These are phyloP conservation scores for Neolentinus lepideus DNA, from an alignment of 1,284 basidiomycete species.

Conservation along the genomic window DNA sequence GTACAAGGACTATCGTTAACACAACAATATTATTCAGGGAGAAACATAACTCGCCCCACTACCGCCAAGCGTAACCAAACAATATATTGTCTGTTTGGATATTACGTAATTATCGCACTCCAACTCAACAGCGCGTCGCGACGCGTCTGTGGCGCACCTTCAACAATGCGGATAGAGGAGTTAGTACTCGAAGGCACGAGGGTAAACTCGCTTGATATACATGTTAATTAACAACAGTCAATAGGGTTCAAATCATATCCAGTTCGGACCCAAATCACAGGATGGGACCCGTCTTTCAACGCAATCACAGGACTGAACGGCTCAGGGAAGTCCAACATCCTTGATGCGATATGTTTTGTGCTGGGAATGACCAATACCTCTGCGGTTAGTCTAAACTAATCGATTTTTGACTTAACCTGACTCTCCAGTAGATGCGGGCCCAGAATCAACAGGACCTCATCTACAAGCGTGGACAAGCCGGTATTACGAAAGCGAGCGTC, in stretches of 20 bases:
- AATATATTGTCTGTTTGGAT: too few species aligned
- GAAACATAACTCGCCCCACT: too few species aligned
- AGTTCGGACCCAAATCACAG: slow-evolving; percentile 88
- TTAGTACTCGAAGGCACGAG: too few species aligned
- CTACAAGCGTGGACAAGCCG: slow-evolving; percentile 96
- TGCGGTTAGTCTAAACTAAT: slow-evolving; percentile 43
- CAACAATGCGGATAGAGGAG: too few species aligned
- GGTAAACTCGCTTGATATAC: slow-evolving; percentile 6
- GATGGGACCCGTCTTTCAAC: slow-evolving; percentile 96
- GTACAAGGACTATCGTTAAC: too few species aligned
- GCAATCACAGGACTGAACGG: slow-evolving; percentile 96
- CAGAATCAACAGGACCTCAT: slow-evolving; percentile 97
- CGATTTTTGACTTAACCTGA: background rate
- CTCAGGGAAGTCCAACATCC: slow-evolving; percentile 94
- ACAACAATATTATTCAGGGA: too few species aligned
- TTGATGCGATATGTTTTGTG: slow-evolving; percentile 96
- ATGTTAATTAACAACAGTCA: slow-evolving; percentile 1
- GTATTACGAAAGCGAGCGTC: slow-evolving; percentile 95
- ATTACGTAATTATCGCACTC: too few species aligned
- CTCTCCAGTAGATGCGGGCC: slow-evolving; percentile 85
- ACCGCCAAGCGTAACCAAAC: too few species aligned
- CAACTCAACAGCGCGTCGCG: too few species aligned
- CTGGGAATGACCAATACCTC: slow-evolving; percentile 95
- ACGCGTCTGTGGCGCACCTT: too few species aligned
- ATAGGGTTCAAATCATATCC: slow-evolving; percentile 96